These are phyloP conservation scores for Suhomyces xylopsoci DNA, from an alignment of 805 yeast species.

Conservation along the genomic window DNA sequence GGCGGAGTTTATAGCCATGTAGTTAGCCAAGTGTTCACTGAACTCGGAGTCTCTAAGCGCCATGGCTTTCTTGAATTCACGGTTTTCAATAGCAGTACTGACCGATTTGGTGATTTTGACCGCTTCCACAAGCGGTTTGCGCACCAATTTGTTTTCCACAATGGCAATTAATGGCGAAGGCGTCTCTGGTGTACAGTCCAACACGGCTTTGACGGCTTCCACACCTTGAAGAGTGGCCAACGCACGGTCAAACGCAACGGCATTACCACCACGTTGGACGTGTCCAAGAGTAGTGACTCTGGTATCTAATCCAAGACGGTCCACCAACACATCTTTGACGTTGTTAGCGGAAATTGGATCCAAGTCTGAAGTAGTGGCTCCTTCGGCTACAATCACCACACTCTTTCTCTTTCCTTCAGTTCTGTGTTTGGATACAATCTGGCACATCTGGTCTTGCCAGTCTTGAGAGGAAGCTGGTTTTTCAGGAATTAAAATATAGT, in stretches of 20 bases:
- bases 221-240: constrained; percentile 96
- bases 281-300: constrained; percentile 95
- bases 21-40: constrained; percentile 73
- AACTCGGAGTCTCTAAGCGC: constrained; percentile 83
- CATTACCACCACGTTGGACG: constrained; percentile 98
- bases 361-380: constrained; percentile 83
- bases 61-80: constrained; percentile 86
- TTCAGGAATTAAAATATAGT: constrained; percentile 91
- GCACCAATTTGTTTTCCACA: constrained; percentile 78
- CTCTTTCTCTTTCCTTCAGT: constrained; percentile 88
- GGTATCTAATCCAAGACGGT: constrained; percentile 80
- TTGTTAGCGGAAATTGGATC: constrained; percentile 75
- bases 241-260: constrained; percentile 90
- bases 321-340: constrained; percentile 79
- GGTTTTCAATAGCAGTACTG: constrained; percentile 76
- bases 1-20: constrained; percentile 62
- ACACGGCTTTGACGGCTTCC: constrained; percentile 91
- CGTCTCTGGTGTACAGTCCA: constrained; percentile 81
- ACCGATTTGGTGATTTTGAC: constrained; percentile 85
- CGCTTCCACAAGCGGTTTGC: constrained; percentile 86
- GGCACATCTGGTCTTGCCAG: constrained; percentile 81
- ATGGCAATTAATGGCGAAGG: constrained; percentile 96
- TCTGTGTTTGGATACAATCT: constrained; percentile 76
- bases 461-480: constrained; percentile 70
- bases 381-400: constrained; percentile 96